Evolutionary conservation across 768 basidiomycete genomes (phyloP).

Genomic region (Phlebiopsis gigantea): DNA sequence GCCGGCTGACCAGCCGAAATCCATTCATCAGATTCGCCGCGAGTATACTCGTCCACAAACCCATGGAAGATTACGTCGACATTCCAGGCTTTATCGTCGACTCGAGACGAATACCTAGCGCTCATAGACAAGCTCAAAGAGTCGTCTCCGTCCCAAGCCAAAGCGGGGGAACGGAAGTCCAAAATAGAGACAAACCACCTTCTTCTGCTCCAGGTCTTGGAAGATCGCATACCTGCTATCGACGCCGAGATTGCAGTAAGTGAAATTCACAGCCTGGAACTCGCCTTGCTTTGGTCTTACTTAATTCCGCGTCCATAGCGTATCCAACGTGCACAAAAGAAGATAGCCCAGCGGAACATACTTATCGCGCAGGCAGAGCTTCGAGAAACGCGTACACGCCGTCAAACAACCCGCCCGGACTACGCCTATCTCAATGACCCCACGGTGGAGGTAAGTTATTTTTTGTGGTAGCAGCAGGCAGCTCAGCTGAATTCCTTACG

Average conservation of each 20-base stretch:
- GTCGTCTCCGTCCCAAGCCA: constrained; percentile 39
- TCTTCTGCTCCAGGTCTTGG: constrained; percentile 54
- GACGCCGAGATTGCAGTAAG: constrained; percentile 70
- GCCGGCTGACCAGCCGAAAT: constrained; percentile 24
- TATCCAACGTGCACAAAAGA: constrained; percentile 62
- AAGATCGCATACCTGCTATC: constrained; percentile 58
- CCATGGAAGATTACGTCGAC: constrained; percentile 86
- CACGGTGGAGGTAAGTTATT: constrained; percentile 57
- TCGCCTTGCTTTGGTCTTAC: neutral
- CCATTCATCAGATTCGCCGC: constrained; percentile 63
- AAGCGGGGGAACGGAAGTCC: constrained; percentile 40
- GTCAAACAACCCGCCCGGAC: constrained; percentile 68
- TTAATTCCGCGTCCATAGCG: constrained; percentile 40
- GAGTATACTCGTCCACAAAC: constrained; percentile 80
- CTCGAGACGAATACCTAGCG: constrained; percentile 66
- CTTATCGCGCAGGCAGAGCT: constrained; percentile 72
- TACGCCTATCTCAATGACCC: constrained; percentile 71
- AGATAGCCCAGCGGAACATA: constrained; percentile 60
- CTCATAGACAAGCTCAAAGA: constrained; percentile 58
- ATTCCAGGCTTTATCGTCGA: constrained; percentile 66
- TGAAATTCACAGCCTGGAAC: constrained; percentile 18
- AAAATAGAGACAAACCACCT: constrained; percentile 61
- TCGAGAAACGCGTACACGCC: constrained; percentile 73
- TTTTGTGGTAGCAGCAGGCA: constrained; percentile 22
- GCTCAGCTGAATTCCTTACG: constrained; percentile 15